Percentiles rank a stretch among this genome's conserved stretches.
These are phyloP conservation scores for Alternaria infectoria DNA, from an alignment of 2,329 filamentous ascomycete genomes.

Conservation along the genomic window DNA sequence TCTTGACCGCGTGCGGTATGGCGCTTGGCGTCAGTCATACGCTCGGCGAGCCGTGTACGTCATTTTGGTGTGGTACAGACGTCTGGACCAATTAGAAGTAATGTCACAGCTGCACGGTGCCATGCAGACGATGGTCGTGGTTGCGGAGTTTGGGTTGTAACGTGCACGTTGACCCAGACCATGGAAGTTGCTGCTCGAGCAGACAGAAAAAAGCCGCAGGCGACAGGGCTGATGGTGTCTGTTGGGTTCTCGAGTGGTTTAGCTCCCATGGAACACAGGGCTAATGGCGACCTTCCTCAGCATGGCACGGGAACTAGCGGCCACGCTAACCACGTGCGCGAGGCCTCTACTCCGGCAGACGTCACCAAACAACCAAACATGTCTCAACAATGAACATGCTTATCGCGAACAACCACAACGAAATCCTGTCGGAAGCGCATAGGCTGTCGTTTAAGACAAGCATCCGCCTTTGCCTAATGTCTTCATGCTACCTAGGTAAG, in stretches of 20 bases:
- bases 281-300: not conserved
- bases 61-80: not conserved
- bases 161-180: not conserved
- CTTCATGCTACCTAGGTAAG: not conserved
- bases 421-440: not conserved
- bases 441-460: too few species aligned
- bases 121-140: not conserved
- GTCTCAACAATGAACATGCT: not conserved
- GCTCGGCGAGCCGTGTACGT: slow-evolving; percentile 2
- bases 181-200: not conserved
- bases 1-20: not conserved
- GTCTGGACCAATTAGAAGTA: not conserved
- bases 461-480: not conserved
- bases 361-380: slow-evolving; percentile 4
- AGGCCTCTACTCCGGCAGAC: not conserved
- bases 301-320: slow-evolving; percentile 4
- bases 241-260: too few species aligned
- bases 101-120: not conserved
- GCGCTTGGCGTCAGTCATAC: slow-evolving; percentile 8
- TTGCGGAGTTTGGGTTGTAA: not conserved
- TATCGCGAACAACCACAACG: not conserved
- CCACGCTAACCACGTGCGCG: slow-evolving; percentile 1
- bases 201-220: not conserved
- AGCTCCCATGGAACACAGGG: not conserved
- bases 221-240: not conserved